Percentiles rank a stretch among this genome's conserved stretches.
Evolutionary conservation across 2,329 filamentous ascomycete genomes (phyloP).

Genomic region (Scleromitrula shiraiana): DNA sequence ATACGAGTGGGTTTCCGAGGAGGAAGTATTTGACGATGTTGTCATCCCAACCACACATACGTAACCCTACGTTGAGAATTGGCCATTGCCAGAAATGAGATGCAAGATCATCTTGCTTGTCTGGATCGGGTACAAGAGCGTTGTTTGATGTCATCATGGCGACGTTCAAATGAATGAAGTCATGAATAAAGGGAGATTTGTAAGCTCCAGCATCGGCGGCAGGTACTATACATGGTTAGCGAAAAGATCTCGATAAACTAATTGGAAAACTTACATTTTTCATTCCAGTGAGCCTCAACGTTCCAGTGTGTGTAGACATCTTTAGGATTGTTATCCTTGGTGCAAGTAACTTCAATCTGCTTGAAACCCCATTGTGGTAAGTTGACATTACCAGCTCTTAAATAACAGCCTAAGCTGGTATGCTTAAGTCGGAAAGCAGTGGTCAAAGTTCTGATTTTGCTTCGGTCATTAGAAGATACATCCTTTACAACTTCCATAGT

Average conservation of each 20-base stretch:
- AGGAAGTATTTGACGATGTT: slow-evolving; percentile 96
- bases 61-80: slow-evolving; percentile 84
- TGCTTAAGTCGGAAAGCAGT: slow-evolving; percentile 88
- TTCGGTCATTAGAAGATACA: slow-evolving; percentile 68
- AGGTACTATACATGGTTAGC: slow-evolving; percentile 55
- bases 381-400: slow-evolving; percentile 91
- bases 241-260: background rate
- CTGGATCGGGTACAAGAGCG: slow-evolving; percentile 90
- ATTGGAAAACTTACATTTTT: slow-evolving; percentile 61
- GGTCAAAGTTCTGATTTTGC: slow-evolving; percentile 80
- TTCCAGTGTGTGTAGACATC: slow-evolving; percentile 99
- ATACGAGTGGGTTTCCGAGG: slow-evolving; percentile 90
- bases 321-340: slow-evolving; percentile 83
- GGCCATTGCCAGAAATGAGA: slow-evolving; percentile 99
- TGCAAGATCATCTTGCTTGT: slow-evolving; percentile 97
- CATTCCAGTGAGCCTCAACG: slow-evolving; percentile 89
- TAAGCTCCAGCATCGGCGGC: slow-evolving; percentile 83
- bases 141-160: slow-evolving; percentile 99
- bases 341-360: slow-evolving; percentile 95
- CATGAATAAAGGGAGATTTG: slow-evolving; percentile 93
- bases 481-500: slow-evolving; percentile 85
- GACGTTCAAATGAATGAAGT: slow-evolving; percentile 96
- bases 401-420: slow-evolving; percentile 76
- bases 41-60: slow-evolving; percentile 99
- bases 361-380: slow-evolving; percentile 99